These are phyloP conservation scores for Zychaea mexicana DNA, from an alignment of 371 early-diverging fungal species.

Conservation along the genomic window DNA sequence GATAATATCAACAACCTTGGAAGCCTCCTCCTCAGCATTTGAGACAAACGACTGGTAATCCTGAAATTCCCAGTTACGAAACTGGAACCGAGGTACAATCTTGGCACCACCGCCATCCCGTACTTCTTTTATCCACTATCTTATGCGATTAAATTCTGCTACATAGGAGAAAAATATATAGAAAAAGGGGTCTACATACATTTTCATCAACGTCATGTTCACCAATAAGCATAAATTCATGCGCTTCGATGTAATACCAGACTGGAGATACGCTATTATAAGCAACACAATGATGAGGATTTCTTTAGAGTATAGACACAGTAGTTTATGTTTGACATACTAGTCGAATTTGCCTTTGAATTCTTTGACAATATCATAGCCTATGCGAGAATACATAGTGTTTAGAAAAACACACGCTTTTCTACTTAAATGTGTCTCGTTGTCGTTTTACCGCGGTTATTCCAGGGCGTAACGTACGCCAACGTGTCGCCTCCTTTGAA, in stretches of 20 bases:
- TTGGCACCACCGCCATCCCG: conserved; percentile 33
- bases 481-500: conserved; percentile 42
- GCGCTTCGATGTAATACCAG: conserved; percentile 52
- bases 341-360: conserved; percentile 71
- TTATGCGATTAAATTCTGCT: neutral
- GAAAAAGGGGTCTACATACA: conserved; percentile 19
- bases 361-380: conserved; percentile 61
- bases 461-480: conserved; percentile 75
- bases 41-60: conserved; percentile 38
- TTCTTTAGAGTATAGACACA: too few species aligned
- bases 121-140: conserved; percentile 63
- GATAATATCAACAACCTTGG: conserved; percentile 31
- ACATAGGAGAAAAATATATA: neutral
- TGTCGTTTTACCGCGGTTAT: conserved; percentile 49
- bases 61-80: conserved; percentile 45
- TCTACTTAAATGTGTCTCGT: neutral
- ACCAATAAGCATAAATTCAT: conserved; percentile 44
- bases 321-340: conserved; percentile 22
- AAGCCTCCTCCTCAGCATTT: conserved; percentile 17
- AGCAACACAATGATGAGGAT: neutral
- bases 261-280: conserved; percentile 63
- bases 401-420: neutral
- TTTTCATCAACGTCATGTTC: conserved; percentile 62
- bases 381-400: conserved; percentile 14
- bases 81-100: conserved; percentile 61